These are phyloP conservation scores for Aspergillus sparsus DNA, from an alignment of 495 filamentous ascomycete genomes.

Conservation along the genomic window DNA sequence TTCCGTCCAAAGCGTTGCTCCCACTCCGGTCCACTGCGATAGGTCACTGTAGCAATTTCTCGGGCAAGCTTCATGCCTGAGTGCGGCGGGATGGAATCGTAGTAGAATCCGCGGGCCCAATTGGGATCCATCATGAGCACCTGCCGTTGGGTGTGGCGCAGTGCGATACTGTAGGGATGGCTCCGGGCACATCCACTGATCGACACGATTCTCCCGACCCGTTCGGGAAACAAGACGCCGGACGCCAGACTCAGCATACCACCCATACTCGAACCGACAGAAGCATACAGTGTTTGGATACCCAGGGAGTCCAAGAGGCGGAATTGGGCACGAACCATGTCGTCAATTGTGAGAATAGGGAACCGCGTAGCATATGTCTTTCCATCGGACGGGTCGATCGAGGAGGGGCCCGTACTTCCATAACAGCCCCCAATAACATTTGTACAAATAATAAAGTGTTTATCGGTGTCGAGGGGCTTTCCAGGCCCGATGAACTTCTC, in stretches of 20 bases:
- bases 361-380: slow-evolving; percentile 92
- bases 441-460: slow-evolving; percentile 92
- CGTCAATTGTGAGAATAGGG: slow-evolving; percentile 92
- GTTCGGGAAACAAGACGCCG: slow-evolving; percentile 80
- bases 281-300: slow-evolving; percentile 82
- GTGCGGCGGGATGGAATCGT: slow-evolving; percentile 85
- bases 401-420: slow-evolving; percentile 88
- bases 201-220: slow-evolving; percentile 78
- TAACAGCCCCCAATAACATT: slow-evolving; percentile 97
- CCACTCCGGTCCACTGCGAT: slow-evolving; percentile 96
- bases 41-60: slow-evolving; percentile 97
- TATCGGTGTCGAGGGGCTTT: slow-evolving; percentile 80
- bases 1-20: slow-evolving; percentile 90
- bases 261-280: slow-evolving; percentile 95
- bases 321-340: slow-evolving; percentile 98
- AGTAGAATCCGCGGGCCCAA: slow-evolving; percentile 98
- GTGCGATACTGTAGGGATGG: slow-evolving; percentile 97
- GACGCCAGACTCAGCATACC: slow-evolving; percentile 96
- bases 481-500: slow-evolving; percentile 98
- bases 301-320: slow-evolving; percentile 78
- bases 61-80: slow-evolving; percentile 96
- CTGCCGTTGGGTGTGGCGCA: slow-evolving; percentile 98
- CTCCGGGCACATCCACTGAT: slow-evolving; percentile 94
- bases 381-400: slow-evolving; percentile 84
- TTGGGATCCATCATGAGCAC: slow-evolving; percentile 98